Percentiles rank a stretch among this genome's conserved stretches.
phyloP scores from a whole-genome alignment of 768 basidiomycete species.

The Scleroderma bovista region DNA sequence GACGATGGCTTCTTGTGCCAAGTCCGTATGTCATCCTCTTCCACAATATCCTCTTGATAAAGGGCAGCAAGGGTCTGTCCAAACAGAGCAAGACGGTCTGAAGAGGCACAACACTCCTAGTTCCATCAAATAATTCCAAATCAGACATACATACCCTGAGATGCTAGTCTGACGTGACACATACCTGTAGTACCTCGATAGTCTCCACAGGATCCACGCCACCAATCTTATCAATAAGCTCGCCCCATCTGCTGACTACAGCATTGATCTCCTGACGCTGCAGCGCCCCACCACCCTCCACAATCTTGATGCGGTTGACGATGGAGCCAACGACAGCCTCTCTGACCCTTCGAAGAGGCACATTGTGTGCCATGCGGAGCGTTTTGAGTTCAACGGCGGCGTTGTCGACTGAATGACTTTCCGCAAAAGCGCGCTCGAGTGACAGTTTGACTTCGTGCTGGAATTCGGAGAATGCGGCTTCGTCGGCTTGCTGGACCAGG shows the following conservation, averaged over 20 bases:
- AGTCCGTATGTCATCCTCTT: constrained; percentile 81
- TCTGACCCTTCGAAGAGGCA: constrained; percentile 76
- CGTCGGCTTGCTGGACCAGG: constrained; percentile 32
- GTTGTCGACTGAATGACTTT: constrained; percentile 89
- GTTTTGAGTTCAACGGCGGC: constrained; percentile 94
- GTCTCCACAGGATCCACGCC: constrained; percentile 81
- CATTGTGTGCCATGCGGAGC: constrained; percentile 94
- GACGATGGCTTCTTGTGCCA: constrained; percentile 69
- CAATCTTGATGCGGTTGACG: constrained; percentile 63
- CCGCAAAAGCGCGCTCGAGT: constrained; percentile 86
- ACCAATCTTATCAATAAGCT: constrained; percentile 73
- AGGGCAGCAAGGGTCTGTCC: constrained; percentile 79
- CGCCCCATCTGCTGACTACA: constrained; percentile 76
- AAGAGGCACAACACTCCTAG: constrained; percentile 65
- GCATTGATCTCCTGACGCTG: constrained; percentile 63
- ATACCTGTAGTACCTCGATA: constrained; percentile 71
- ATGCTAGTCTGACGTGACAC: constrained; percentile 7
- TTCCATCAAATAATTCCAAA: neutral
- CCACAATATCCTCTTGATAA: constrained; percentile 90
- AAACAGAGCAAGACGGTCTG: constrained; percentile 65
- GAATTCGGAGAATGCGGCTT: constrained; percentile 64
- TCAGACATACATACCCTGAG: neutral
- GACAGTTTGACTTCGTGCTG: constrained; percentile 72
- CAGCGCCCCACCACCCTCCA: constrained; percentile 46
- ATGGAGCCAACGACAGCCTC: constrained; percentile 87